Evolutionary conservation across 768 basidiomycete species (phyloP), one percentile per base, ranked within the genome.

Genomic region (Serendipita vermifera): DNA sequence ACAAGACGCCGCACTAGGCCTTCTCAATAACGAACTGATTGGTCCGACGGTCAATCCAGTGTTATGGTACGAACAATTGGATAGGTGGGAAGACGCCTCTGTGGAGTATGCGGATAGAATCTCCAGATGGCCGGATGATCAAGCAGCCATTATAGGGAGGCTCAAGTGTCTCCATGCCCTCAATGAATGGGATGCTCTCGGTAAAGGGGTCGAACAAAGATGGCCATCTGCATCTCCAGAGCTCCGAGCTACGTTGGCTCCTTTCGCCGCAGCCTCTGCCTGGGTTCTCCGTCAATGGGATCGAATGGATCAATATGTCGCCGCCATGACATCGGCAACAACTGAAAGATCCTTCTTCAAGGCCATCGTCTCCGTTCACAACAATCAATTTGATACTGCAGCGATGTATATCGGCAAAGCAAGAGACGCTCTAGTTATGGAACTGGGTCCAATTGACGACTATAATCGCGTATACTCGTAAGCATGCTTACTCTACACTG

Each of bases 231-330:
- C 70, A 3, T 62, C 65, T 9, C 61, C 66, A 38, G 73, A 75
- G 39, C 66, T 71, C 56, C 67, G 69, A 55, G 68, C 69, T 33
- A 64, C 66, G 55, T 72, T 76, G 59, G 74, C 75, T 2, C 75
- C 75, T 2, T 63, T 77, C 6, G 75, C 73, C 3, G 75, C 75
- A 4, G 74, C 73, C 2, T 73, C 74, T 0, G 69, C 72, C 5
- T 77, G 75, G 75, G 69, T 70, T 14, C 65, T 73, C 35, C 68
- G 69, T 54, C 71, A 75, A 57, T 77, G 75, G 75, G 73, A 75
- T 56, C 60, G 70, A 27, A 75, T 77, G 74, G 75, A 76, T 48
- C 68, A 72, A 54, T 76, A 75, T 63, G 73, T 75, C 57, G 64
- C 67, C 4, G 72, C 71, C 20, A 72, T 77, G 70, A 73, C 74